phyloP scores from a whole-genome alignment of 2,329 filamentous ascomycete genomes.

The Colletotrichum musae region DNA sequence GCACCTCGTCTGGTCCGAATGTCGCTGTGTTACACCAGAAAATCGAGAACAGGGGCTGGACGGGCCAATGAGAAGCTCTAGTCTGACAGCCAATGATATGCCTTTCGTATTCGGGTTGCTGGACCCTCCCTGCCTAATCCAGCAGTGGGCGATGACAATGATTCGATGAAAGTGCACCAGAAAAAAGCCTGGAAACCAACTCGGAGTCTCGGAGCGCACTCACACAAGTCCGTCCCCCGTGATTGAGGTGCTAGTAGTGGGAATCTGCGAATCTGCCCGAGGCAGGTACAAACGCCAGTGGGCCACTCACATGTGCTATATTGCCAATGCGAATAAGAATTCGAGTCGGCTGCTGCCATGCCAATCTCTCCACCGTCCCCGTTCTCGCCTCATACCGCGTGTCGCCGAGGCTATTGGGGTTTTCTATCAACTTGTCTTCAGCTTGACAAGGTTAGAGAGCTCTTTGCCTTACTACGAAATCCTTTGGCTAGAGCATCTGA shows the following conservation, averaged over 20 bases:
- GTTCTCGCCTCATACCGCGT: slow-evolving; percentile 3
- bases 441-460: slow-evolving; percentile 10
- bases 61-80: slow-evolving; percentile 30
- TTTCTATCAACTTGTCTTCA: not conserved
- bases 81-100: slow-evolving; percentile 30
- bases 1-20: slow-evolving; percentile 3
- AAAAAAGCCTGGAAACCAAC: slow-evolving; percentile 24
- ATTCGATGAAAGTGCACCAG: slow-evolving; percentile 35
- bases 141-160: slow-evolving; percentile 31
- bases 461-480: not conserved
- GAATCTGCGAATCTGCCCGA: slow-evolving; percentile 20
- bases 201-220: slow-evolving; percentile 22
- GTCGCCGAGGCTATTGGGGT: not conserved
- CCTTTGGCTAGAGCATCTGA: not conserved
- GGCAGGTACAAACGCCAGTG: slow-evolving; percentile 15
- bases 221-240: not conserved
- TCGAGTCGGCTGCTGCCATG: slow-evolving; percentile 18
- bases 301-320: slow-evolving; percentile 26
- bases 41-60: slow-evolving; percentile 24
- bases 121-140: slow-evolving; percentile 32
- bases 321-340: slow-evolving; percentile 41
- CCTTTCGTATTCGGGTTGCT: slow-evolving; percentile 41
- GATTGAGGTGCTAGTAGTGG: not conserved
- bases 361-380: slow-evolving; percentile 14
- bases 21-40: slow-evolving; percentile 28